phyloP scores from a whole-genome alignment of 1,139 yeast species.

The Saccharomyces hybrid region DNA sequence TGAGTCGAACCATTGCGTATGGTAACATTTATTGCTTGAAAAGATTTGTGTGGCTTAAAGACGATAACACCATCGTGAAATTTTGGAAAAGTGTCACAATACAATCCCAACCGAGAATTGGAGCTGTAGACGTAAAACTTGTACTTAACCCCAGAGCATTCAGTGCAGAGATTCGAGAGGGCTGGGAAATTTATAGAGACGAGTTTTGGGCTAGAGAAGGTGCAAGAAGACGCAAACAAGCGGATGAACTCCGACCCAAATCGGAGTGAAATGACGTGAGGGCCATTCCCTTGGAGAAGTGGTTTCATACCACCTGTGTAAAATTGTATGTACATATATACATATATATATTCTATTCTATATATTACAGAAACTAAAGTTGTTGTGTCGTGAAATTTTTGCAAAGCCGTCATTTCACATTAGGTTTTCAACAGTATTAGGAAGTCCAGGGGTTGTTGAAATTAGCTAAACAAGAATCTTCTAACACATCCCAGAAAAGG shows the following conservation, averaged over 20 bases:
- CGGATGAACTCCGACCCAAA: conserved; percentile 27
- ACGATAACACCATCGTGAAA: conserved; percentile 19
- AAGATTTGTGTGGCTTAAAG: conserved; percentile 11
- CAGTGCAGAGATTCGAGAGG: conserved; percentile 76
- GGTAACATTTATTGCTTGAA: conserved; percentile 16
- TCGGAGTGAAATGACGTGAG: neutral
- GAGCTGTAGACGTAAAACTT: conserved; percentile 51
- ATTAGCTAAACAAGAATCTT: neutral
- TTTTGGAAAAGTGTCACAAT: conserved; percentile 33
- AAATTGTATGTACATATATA: neutral
- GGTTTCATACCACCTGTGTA: neutral
- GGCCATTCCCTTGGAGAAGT: neutral
- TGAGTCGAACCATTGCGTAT: conserved; percentile 26
- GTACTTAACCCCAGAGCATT: conserved; percentile 77
- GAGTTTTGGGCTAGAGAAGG: conserved; percentile 92
- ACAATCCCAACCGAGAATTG: conserved; percentile 38
- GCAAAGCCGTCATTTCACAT: neutral
- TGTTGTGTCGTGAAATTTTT: neutral
- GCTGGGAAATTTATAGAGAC: conserved; percentile 90
- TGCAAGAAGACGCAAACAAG: conserved; percentile 50
- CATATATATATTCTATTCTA: neutral
- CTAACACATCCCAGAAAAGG: neutral
- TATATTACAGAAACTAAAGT: neutral
- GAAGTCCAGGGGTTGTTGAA: neutral
- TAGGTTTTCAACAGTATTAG: neutral